Evolutionary conservation across 2,329 filamentous ascomycete genomes (phyloP).

Genomic region (Acephala macrosclerotiorum): DNA sequence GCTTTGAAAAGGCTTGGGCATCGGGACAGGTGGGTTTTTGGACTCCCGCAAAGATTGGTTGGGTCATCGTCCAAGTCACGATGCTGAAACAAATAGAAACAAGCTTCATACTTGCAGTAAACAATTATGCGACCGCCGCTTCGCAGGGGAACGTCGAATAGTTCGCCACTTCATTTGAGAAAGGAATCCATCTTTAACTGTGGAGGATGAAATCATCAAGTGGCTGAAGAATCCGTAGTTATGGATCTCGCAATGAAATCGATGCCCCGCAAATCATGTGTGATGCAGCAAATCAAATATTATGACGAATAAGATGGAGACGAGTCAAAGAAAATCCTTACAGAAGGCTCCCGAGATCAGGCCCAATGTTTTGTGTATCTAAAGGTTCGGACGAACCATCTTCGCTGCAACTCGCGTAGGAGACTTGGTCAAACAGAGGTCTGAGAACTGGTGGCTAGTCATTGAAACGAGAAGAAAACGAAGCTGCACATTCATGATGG

Average conservation of each 20-base stretch:
- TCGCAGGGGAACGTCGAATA: not conserved
- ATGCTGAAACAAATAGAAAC: slow-evolving; percentile 4
- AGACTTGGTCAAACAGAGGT: not conserved
- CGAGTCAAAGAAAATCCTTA: too few relatives aligned
- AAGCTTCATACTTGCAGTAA: not conserved
- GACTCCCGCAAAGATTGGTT: not conserved
- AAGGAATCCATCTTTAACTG: not conserved
- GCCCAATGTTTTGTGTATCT: not conserved
- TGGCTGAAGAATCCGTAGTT: not conserved
- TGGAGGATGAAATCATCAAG: not conserved
- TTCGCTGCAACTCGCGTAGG: not conserved
- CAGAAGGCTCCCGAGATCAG: not conserved
- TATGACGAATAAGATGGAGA: not conserved
- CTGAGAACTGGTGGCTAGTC: not conserved
- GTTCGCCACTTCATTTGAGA: not conserved
- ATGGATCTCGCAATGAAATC: not conserved
- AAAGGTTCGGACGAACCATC: not conserved
- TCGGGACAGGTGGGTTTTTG: not conserved
- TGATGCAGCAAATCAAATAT: not conserved
- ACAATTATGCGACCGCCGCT: not conserved
- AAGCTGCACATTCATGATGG: not conserved
- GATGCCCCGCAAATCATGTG: not conserved
- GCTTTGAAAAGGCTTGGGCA: not conserved
- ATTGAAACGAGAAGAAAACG: not conserved
- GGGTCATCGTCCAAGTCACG: not conserved